Base-by-base conservation (phyloP, 805 yeast species). In the Wickerhamiella australiensis region DNA sequence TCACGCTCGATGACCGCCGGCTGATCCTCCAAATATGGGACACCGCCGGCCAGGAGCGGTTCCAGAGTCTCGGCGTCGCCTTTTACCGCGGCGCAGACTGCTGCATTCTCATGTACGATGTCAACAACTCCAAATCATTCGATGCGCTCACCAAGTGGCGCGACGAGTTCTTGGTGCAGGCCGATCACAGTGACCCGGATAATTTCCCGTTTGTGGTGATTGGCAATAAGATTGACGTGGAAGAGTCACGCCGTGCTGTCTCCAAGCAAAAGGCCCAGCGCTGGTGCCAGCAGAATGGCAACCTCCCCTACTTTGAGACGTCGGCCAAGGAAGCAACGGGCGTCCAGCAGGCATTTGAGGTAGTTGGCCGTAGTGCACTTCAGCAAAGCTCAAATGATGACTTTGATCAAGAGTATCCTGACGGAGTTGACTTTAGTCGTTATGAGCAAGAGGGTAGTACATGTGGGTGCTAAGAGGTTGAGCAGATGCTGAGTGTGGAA, bases 71-170 rank as follows among this genome's bases (percentile, higher is more conserved):
- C 54, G 97, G 97, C 13, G 96, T 90, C 41, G 97, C 97, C 0
- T 90, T 90, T 65, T 90, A 92, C 66, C 74, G 98, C 60, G 97
- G 97, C 33, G 96, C 97, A 1, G 97, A 92, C 66, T 92, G 97
- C 68, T 92, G 97, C 68, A 96, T 90, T 8, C 73, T 90, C 53
- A 94, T 92, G 57, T 90, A 84, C 64, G 98, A 90, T 63, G 97
- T 92, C 46, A 90, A 95, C 54, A 92, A 92, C 68, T 82, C 85
- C 54, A 88, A 90, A 68, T 84, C 95, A 5, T 85, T 90, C 67
- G 95, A 90, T 64, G 81, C 82, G 59, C 73, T 92, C 53, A 80
- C 84, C 47, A 76, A 84, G 50, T 90, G 97, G 97, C 80, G 88
- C 61, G 97, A 92, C 66, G 97, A 90, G 68, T 90, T 90, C 63